These are phyloP conservation scores for Geoglossum cookeanum DNA, from an alignment of 2,329 filamentous ascomycete species.

Conservation along the genomic window DNA sequence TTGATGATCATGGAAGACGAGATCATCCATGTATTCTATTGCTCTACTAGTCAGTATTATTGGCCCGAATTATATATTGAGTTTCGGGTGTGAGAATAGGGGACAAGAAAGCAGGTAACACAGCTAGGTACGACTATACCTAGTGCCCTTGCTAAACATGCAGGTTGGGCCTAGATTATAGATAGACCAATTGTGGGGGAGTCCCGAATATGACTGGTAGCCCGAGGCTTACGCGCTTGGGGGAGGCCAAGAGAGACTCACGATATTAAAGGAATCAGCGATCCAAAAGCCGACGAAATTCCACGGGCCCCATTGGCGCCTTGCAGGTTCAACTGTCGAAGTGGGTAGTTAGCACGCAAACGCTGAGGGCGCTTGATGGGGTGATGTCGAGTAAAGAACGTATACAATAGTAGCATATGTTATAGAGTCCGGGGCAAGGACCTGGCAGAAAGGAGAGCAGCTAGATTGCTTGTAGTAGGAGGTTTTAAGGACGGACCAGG, in stretches of 20 bases:
- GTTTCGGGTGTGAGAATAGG: neutral
- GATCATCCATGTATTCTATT: conserved; percentile 79
- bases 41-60: conserved; percentile 11
- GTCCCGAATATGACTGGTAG: too few relatives aligned
- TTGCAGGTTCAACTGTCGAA: conserved; percentile 47
- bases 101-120: too few relatives aligned
- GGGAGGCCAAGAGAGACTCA: conserved; percentile 14
- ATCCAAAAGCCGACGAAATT: conserved; percentile 85
- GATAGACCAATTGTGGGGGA: neutral
- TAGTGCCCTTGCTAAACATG: too few relatives aligned
- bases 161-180: too few relatives aligned
- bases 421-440: neutral
- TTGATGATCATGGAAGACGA: conserved; percentile 61
- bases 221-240: too few relatives aligned
- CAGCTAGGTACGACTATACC: too few relatives aligned
- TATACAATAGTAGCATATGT: neutral
- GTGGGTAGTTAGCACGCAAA: neutral
- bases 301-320: conserved; percentile 68
- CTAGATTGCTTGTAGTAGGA: conserved; percentile 1
- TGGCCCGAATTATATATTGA: neutral
- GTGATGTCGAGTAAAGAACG: neutral
- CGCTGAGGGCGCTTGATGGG: neutral
- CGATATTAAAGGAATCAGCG: conserved; percentile 67
- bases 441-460: neutral
- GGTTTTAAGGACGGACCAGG: conserved; percentile 21